These are phyloP conservation scores for Claviceps quebecensis DNA, from an alignment of 2,329 filamentous ascomycete species.

Conservation along the genomic window DNA sequence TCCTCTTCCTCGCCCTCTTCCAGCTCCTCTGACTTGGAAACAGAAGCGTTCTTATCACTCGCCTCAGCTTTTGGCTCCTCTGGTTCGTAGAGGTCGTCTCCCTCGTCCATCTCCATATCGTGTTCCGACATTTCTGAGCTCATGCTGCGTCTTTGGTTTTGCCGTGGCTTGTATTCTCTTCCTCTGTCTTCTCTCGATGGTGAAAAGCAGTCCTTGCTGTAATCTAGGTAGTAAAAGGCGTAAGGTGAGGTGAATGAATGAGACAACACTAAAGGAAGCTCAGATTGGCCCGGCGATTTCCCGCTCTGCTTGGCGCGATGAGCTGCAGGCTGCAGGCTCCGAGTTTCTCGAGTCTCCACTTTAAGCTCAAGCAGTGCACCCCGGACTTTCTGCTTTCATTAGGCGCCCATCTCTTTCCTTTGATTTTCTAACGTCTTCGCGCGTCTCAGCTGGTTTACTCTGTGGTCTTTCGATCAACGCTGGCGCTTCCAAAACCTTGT, in stretches of 20 bases:
- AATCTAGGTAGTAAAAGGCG: background rate
- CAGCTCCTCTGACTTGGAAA: slow-evolving; percentile 36
- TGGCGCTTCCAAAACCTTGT: slow-evolving; percentile 39
- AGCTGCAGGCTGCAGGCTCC: background rate
- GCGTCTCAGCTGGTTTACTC: slow-evolving; percentile 43
- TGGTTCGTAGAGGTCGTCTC: slow-evolving; percentile 52
- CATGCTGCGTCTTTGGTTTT: background rate
- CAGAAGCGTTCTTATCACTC: slow-evolving; percentile 15
- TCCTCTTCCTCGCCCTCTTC: slow-evolving; percentile 54
- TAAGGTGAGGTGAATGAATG: too few species aligned
- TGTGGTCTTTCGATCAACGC: slow-evolving; percentile 51
- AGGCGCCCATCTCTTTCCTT: slow-evolving; percentile 2
- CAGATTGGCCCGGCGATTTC: slow-evolving; percentile 15
- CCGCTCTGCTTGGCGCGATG: slow-evolving; percentile 7
- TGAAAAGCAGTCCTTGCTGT: background rate
- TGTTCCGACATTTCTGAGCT: slow-evolving; percentile 7
- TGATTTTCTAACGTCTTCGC: slow-evolving; percentile 30
- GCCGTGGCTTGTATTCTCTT: background rate
- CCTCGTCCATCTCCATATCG: slow-evolving; percentile 53
- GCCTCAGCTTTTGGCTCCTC: slow-evolving; percentile 36
- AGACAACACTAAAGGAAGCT: slow-evolving; percentile 4
- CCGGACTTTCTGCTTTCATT: background rate
- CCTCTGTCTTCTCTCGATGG: background rate
- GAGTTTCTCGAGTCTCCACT: background rate
- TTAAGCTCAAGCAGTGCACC: background rate